Base-by-base conservation (phyloP, 2,329 filamentous ascomycete genomes). In the Paracamarosporium sp. region DNA sequence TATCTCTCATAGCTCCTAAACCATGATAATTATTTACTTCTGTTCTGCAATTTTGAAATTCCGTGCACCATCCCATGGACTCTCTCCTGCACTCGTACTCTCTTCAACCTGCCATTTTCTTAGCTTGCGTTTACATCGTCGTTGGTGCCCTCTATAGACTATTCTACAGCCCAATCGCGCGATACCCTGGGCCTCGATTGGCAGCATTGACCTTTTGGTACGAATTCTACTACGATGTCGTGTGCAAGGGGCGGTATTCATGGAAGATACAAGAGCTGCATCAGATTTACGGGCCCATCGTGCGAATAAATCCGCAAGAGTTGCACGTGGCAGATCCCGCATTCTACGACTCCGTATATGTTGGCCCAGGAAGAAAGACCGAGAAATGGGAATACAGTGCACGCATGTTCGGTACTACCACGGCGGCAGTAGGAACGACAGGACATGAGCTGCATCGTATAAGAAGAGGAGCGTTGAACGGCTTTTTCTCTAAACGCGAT, bases 181-280 rank as follows among this genome's bases (percentile, higher is more conserved):
- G 36, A 13, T 68, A 63, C 36, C 68, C 68, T 0, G 68, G 68
- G 3, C 67, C 68, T 20, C 56, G 55, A 17, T 51, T 71, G n/a
- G 67, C 68, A 36, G 68, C 65, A 13, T 53, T 69, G 28, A 69
- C 67, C n/a, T 57, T 63, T 25, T 68, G 61, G 65, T 69, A 69
- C 44, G 68, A 71, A 44, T 65, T 68, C 56, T 69, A 69, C 56
- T 67, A 66, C 53, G 62, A 64, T 56, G 64, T 67, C 11, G 25
- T 66, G 4, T 54, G 55, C n/a, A 58, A 55, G 24, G 66, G 67
- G 4, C 50, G 52, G 5, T 69, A 61, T 55, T 59, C 59, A n/a
- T 68, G 58, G 52, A 55, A 65, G 25, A 63, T 66, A 20, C 27
- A 61, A 46, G 51, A 64, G 35, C 45, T 68, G 47, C 67, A 70